Base-by-base conservation (phyloP, 352 stramenopile genomes). In the Pythium utonaiense region DNA sequence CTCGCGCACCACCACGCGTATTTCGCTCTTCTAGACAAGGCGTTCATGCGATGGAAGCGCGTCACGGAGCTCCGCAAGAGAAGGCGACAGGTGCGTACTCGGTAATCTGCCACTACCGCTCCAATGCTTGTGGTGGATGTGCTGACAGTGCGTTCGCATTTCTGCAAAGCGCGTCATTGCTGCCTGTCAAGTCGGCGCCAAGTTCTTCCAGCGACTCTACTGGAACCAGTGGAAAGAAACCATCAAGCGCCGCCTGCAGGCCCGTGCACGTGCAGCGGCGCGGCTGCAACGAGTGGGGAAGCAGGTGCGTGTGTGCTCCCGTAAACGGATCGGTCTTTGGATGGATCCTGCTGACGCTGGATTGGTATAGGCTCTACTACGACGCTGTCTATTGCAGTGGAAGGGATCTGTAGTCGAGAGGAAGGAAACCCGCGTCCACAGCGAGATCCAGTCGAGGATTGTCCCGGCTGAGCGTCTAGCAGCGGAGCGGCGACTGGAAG, bases 111-210 rank as follows among this genome's bases (percentile, higher is more conserved):
- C n/a, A n/a, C n/a, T n/a, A n/a, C n/a, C n/a, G n/a, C n/a, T n/a
- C n/a, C n/a, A n/a, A n/a, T n/a, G n/a, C n/a, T n/a, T n/a, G n/a
- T n/a, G n/a, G n/a, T n/a, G n/a, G n/a, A n/a, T n/a, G n/a, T n/a
- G n/a, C n/a, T n/a, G n/a, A n/a, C 27, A 24, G 1, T 22, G 16
- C 42, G 5, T 42, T 36, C 34, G 16, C 44, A 3, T 50, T 12
- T 22, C 28, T 53, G 40, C n/a, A 3, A 27, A 86, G 77, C 72
- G 66, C 13, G 44, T 82, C 28, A 66, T 75, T 8, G 54, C 64
- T 28, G 74, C 77, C 5, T 86, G 77, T 61, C 73, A 64, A 1
- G 66, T 83, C 6, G 77, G 77, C 22, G 67, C 77, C 6, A 31
- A 38, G 24, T 80, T 86, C 41, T 75, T 63, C 45, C 69, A 77